A percentile compares a stretch with the other conserved stretches of the same genome.
phyloP scores from a whole-genome alignment of 148 eudicot species.

The Arbutus unedo region DNA sequence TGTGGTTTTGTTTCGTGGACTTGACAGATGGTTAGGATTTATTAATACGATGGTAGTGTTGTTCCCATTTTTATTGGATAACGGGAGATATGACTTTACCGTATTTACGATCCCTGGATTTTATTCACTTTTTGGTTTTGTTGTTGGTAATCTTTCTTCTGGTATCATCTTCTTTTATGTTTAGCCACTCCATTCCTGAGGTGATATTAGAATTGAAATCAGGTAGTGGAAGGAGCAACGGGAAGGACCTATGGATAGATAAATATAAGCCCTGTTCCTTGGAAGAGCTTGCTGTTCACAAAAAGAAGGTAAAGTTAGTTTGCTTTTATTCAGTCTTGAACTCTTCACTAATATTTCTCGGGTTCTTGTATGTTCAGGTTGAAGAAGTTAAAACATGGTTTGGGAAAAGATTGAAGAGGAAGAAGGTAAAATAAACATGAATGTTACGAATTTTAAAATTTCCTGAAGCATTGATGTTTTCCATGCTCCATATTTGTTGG shows the following conservation, averaged over 20 bases:
- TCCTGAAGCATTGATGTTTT: background rate
- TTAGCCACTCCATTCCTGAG: conserved; percentile 16
- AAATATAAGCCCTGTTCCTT: conserved; percentile 68
- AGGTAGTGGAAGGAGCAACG: conserved; percentile 45
- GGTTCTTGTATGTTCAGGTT: conserved; percentile 49
- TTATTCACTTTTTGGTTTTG: background rate
- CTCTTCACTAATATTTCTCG: conserved; percentile 7
- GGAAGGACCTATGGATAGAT: conserved; percentile 68
- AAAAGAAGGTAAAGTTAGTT: conserved; percentile 66
- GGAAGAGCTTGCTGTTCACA: conserved; percentile 87
- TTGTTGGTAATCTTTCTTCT: background rate
- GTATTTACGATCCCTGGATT: background rate
- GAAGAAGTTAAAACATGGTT: conserved; percentile 87
- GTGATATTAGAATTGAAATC: conserved; percentile 10
- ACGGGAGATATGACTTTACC: background rate
- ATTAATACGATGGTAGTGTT: background rate
- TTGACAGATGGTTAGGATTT: background rate
- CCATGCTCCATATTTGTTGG: background rate
- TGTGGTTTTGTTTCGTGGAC: background rate
- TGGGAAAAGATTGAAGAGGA: conserved; percentile 48
- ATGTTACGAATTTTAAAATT: background rate
- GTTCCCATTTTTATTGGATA: background rate
- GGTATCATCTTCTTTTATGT: background rate
- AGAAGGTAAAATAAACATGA: conserved; percentile 39
- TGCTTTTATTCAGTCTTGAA: conserved; percentile 9